A percentile compares a stretch with the other conserved stretches of the same genome.
phyloP scores from a whole-genome alignment of 371 early-diverging fungal genomes.

The Mucor indicus region DNA sequence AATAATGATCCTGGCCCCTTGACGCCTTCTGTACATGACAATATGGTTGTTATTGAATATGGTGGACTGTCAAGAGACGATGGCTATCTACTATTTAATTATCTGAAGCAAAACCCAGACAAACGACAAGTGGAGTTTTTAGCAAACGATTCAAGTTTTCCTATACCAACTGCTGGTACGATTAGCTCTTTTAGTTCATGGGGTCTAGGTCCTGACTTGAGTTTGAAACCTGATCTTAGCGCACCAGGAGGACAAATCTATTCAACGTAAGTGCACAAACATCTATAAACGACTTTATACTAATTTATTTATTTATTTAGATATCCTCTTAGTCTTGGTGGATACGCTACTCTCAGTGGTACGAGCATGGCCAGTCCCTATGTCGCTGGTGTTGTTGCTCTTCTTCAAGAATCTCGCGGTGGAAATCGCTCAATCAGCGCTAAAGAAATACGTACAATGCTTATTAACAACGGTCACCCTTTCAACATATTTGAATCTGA shows the following conservation, averaged over 20 bases:
- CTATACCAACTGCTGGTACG: conserved; percentile 32
- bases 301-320: conserved; percentile 6
- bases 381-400: conserved; percentile 66
- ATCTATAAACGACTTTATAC: neutral
- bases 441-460: conserved; percentile 25
- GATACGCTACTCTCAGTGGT: conserved; percentile 49
- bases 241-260: conserved; percentile 76
- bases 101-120: conserved; percentile 1
- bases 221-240: conserved; percentile 68
- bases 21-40: conserved; percentile 22
- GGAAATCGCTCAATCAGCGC: conserved; percentile 21
- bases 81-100: conserved; percentile 27
- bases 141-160: conserved; percentile 19
- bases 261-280: conserved; percentile 49
- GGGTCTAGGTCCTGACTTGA: conserved; percentile 70
- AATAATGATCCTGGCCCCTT: conserved; percentile 36
- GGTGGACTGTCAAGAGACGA: conserved; percentile 41
- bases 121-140: conserved; percentile 9
- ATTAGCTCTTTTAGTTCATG: conserved; percentile 57
- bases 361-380: conserved; percentile 78
- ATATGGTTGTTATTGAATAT: conserved; percentile 28
- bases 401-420: conserved; percentile 38
- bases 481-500: conserved; percentile 28
- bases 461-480: conserved; percentile 56
- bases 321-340: conserved; percentile 27